Evolutionary conservation across 2,329 filamentous ascomycete genomes (phyloP), one percentile per base, ranked within the genome.

Genomic region (Paraphoma chrysanthemicola): DNA sequence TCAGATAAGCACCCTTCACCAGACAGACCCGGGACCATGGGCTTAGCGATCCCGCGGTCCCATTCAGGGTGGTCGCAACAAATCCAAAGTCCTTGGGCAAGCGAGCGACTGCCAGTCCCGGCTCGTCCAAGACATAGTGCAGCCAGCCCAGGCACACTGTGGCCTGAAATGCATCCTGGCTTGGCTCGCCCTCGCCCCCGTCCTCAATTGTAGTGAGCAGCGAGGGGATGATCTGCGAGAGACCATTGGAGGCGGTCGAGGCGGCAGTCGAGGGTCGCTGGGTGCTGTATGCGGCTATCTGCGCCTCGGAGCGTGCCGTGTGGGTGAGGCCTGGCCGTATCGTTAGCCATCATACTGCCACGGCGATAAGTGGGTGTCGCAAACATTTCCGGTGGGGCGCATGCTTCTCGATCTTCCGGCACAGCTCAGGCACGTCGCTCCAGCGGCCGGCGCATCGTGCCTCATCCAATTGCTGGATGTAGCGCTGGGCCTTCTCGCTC

Each of bases 371-470:
- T 23, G 23, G 23, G 52, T 53, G 51, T 52, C 59, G 74, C 86
- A 69, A 89, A 97, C 94, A 97, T 78, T 86, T 86, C 77, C 91
- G 87, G 59, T 91, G 86, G 41, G 93, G 90, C 68, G 93, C 91
- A 84, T 99, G 94, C 78, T 99, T 98, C 72, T 90, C 90, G 71
- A 98, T 86, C 79, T 99, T 99, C 75, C 94, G 88, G 69, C 95
- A 89, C 62, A 96, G 85, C 80, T 98, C 94, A 28, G 92, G 91
- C 30, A 98, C 85, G 30, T 91, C 87, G 65, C 88, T 83, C 95
- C 95, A 99, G 76, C 88, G 89, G 50, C 90, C 93, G 70, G 94
- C 88, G 78, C 92, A 96, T 71, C 95, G 90, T 64, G 92, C 93
- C 67, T 89, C 85, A 76, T 98, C 92, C 72, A 99, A 86, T 78